A percentile compares a stretch with the other conserved stretches of the same genome.
phyloP scores from a whole-genome alignment of 495 filamentous ascomycete species.

The Poronia punctata region DNA sequence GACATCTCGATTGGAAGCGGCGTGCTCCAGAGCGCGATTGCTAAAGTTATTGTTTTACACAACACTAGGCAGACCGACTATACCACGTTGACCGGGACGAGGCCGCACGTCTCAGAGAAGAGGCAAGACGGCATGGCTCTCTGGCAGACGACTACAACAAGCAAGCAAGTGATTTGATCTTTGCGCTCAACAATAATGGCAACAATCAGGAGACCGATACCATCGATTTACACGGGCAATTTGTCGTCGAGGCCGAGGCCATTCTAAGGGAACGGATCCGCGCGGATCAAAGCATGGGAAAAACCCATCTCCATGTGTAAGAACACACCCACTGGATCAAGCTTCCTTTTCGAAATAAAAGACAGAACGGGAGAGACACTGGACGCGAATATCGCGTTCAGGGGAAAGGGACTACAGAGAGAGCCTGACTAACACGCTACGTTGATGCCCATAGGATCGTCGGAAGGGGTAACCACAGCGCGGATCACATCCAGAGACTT shows the following conservation, averaged over 20 bases:
- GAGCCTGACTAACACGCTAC: background rate
- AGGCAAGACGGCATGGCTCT: constrained; percentile 75
- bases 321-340: constrained; percentile 43
- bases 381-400: no score
- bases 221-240: constrained; percentile 92
- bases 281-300: constrained; percentile 60
- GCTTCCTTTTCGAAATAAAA: background rate
- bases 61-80: constrained; percentile 62
- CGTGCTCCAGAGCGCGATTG: background rate
- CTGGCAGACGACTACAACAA: constrained; percentile 77
- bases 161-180: constrained; percentile 88
- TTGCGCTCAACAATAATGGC: constrained; percentile 79
- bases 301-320: constrained; percentile 58
- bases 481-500: constrained; percentile 74
- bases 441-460: constrained; percentile 56
- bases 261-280: constrained; percentile 78
- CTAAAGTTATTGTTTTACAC: no score
- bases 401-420: background rate
- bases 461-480: constrained; percentile 86
- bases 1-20: no score
- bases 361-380: no score
- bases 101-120: constrained; percentile 74
- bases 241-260: constrained; percentile 87
- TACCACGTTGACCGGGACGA: constrained; percentile 75
- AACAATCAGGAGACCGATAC: constrained; percentile 67